phyloP scores from a whole-genome alignment of 257 asterid species.

The Lycium barbarum region DNA sequence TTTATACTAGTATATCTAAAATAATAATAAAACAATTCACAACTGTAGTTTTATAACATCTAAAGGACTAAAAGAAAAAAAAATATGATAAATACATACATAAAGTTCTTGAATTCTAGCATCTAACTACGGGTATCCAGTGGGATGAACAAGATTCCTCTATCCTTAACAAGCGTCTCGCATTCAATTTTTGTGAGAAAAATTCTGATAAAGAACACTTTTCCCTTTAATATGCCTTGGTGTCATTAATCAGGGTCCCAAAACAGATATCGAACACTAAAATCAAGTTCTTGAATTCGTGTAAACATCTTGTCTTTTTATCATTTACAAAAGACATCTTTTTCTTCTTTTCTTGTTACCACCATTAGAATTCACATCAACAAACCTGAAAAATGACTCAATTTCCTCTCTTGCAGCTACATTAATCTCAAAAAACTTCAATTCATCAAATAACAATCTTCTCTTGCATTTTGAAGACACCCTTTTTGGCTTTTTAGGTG shows the following conservation, averaged over 20 bases:
- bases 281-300: background rate
- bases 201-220: too few relatives aligned
- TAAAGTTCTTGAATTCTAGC: background rate
- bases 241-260: too few relatives aligned
- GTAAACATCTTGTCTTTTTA: background rate
- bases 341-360: slow-evolving; percentile 41
- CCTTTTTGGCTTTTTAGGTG: slow-evolving; percentile 60
- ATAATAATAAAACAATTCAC: background rate
- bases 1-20: background rate
- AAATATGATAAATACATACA: slow-evolving; percentile 13
- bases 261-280: background rate
- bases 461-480: slow-evolving; percentile 51
- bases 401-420: slow-evolving; percentile 42
- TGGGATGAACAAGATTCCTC: too few relatives aligned
- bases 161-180: too few relatives aligned
- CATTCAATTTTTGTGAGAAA: too few relatives aligned
- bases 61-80: background rate
- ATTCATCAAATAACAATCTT: slow-evolving; percentile 43
- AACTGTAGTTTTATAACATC: background rate
- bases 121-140: background rate
- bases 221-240: too few relatives aligned
- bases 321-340: slow-evolving; percentile 35
- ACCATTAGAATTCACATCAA: slow-evolving; percentile 22
- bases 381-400: slow-evolving; percentile 52
- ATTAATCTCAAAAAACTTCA: slow-evolving; percentile 46